Base-by-base conservation (phyloP, 305 asterid species). In the Fraxinus platypoda region DNA sequence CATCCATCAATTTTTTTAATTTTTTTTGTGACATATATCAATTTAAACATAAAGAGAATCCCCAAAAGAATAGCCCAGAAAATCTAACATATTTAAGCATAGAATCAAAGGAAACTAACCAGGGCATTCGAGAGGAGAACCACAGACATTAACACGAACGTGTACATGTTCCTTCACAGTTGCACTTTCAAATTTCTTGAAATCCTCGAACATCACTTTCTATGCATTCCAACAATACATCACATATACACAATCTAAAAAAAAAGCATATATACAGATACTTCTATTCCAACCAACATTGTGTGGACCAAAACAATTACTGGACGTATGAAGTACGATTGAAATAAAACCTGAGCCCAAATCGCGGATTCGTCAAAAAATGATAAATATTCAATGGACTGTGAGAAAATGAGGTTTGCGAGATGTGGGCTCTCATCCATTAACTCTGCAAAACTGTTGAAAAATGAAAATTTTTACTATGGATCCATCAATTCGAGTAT, bases 71-170 rank as follows among this genome's bases (percentile, higher is more conserved):
- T 26, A 74, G 21, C 52, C 17, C 9, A 43, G 38, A 23, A 78
- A 83, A 80, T 41, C 64, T 30, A 74, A 78, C 62, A 73, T 15
- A 19, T n/a, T 78, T 3, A 76, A 37, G 70, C 64, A 25, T 30
- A 62, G n/a, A 81, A 75, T 28, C n/a, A 79, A 86, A 74, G 23
- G 41, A 46, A 81, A 88, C 95, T 7, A 80, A 95, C 99, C 99
- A 37, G 95, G 92, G 91, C 89, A 94, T 88, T 95, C 97, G 5
- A 95, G 97, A 87, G 99, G 98, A 88, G 99, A 95, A 81, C 99
- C 98, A 31, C 91, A 87, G 81, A 90, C 83, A 87, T 92, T 89
- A 74, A 95, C 86, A 82, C 99, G 94, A 33, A 94, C 92, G 87
- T 93, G 98, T 26, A 92, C 90, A 84, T 78, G 81, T 38, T 86